Evolutionary conservation across 208 protist species (phyloP).

Genomic region (Entamoeba invadens): DNA sequence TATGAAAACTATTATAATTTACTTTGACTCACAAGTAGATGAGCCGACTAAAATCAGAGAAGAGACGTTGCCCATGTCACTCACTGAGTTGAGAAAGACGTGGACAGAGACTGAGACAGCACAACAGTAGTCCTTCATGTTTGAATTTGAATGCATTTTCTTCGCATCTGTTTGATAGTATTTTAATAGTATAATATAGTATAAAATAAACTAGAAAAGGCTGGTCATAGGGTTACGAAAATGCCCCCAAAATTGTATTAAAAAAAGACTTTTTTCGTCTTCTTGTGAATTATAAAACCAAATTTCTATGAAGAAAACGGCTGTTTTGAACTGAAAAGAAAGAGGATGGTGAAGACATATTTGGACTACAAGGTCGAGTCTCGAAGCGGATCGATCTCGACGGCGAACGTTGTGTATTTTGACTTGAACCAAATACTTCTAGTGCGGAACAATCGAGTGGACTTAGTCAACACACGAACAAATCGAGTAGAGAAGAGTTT

Average conservation of each 20-base stretch:
- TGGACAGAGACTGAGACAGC: not conserved
- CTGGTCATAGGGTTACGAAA: not conserved
- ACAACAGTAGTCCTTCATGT: not conserved
- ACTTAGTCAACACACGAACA: not conserved
- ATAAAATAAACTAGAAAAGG: not conserved
- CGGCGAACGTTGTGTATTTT: not conserved
- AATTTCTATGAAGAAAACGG: not conserved
- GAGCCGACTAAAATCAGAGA: not conserved
- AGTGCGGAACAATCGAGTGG: not conserved
- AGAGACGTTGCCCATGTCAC: not conserved
- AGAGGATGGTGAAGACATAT: not conserved
- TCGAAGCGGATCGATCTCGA: not conserved
- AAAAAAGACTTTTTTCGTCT: not conserved
- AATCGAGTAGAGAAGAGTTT: not conserved
- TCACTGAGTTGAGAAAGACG: not conserved
- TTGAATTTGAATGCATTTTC: not conserved
- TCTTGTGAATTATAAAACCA: not conserved
- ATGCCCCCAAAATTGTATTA: not conserved
- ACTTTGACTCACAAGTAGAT: no score
- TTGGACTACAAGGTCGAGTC: not conserved
- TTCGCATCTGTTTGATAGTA: not conserved
- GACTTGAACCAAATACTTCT: not conserved
- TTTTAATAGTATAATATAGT: not conserved
- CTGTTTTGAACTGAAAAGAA: not conserved
- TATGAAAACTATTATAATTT: no score